These are phyloP conservation scores for Beta lomatogona DNA, from an alignment of 179 eudicot species.

Conservation along the genomic window DNA sequence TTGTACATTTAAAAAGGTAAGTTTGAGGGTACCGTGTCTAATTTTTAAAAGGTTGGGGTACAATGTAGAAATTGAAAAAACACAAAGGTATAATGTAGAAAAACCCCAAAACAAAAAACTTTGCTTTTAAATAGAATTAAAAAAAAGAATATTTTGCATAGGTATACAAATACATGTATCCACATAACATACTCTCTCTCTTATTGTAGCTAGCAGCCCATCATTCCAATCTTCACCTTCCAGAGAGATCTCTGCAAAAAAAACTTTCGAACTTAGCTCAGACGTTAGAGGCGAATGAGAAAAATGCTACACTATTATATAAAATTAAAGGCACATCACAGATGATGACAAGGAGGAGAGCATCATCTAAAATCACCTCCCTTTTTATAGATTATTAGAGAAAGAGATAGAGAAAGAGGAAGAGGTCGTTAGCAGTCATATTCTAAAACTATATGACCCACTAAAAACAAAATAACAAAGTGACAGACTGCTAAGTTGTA, in stretches of 20 bases:
- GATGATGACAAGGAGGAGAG: not conserved
- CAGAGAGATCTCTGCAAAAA: slow-evolving; percentile 67
- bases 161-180: slow-evolving; percentile 15
- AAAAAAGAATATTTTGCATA: not conserved
- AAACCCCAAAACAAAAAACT: too few relatives aligned
- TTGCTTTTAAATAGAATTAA: not conserved
- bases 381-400: not conserved
- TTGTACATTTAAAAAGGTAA: too few relatives aligned
- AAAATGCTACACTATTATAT: not conserved
- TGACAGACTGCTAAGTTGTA: not conserved
- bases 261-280: not conserved
- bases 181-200: slow-evolving; percentile 72
- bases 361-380: not conserved
- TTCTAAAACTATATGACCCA: not conserved
- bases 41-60: too few relatives aligned
- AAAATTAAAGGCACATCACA: not conserved
- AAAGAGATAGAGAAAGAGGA: not conserved
- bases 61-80: too few relatives aligned
- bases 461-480: not conserved
- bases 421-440: not conserved
- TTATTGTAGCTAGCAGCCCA: slow-evolving; percentile 90
- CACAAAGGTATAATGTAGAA: too few relatives aligned
- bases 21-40: too few relatives aligned
- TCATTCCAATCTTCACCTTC: slow-evolving; percentile 99
- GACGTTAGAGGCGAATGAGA: not conserved